These are phyloP conservation scores for Aspergillus cejpii DNA, from an alignment of 2,329 filamentous ascomycete genomes.

Conservation along the genomic window DNA sequence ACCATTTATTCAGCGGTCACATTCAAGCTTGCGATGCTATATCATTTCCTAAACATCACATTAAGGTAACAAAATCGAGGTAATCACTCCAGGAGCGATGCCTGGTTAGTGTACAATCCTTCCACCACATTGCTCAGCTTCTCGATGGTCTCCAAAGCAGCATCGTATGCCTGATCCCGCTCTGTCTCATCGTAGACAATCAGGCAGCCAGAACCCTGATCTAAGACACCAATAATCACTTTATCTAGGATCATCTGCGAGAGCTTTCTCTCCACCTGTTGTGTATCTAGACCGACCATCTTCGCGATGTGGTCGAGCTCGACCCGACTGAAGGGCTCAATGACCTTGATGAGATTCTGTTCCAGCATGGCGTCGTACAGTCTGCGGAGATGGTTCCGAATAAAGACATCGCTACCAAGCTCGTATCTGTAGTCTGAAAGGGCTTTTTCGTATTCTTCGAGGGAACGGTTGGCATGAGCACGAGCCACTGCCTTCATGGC, in stretches of 20 bases:
- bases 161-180: constrained; percentile 87
- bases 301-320: constrained; percentile 96
- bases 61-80: constrained; percentile 1
- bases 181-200: constrained; percentile 96
- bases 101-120: constrained; percentile 95
- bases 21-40: constrained; percentile 23
- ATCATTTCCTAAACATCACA: constrained; percentile 18
- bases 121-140: constrained; percentile 97
- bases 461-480: constrained; percentile 87
- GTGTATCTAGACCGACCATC: constrained; percentile 93
- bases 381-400: constrained; percentile 89
- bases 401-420: constrained; percentile 89
- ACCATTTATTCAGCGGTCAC: background rate
- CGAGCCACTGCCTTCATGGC: constrained; percentile 98
- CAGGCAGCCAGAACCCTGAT: constrained; percentile 94
- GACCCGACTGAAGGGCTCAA: constrained; percentile 95
- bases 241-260: constrained; percentile 99
- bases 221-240: constrained; percentile 93
- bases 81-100: constrained; percentile 75
- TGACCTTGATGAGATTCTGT: constrained; percentile 99
- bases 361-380: constrained; percentile 98
- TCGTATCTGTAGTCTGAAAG: constrained; percentile 86
- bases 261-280: constrained; percentile 95
- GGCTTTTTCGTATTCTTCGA: constrained; percentile 95
- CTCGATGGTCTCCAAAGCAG: constrained; percentile 88